phyloP scores from a whole-genome alignment of 495 filamentous ascomycete species.

The Penicillium subrubescens region DNA sequence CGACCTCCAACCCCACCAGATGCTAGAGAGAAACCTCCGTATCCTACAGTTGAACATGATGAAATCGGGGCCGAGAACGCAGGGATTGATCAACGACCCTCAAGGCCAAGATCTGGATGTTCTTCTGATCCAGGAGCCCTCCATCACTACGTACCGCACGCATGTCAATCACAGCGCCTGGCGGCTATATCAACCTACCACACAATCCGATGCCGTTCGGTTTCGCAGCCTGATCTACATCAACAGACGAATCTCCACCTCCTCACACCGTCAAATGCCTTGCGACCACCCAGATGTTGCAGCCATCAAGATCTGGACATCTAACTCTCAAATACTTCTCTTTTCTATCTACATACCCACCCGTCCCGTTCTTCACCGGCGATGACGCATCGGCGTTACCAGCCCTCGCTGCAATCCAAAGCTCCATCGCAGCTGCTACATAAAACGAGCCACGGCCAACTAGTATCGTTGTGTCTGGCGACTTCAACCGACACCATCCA shows the following conservation, averaged over 20 bases:
- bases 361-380: not conserved
- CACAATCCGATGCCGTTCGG: slow-evolving; percentile 6
- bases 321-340: not conserved
- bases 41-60: slow-evolving; percentile 34
- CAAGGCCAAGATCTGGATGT: slow-evolving; percentile 28
- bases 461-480: slow-evolving; percentile 18
- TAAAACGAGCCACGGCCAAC: no score
- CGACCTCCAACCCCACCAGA: not conserved
- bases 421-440: no score
- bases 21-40: slow-evolving; percentile 3
- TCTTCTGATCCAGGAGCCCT: slow-evolving; percentile 31
- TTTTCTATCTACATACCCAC: not conserved
- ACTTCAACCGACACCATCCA: slow-evolving; percentile 32
- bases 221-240: slow-evolving; percentile 31
- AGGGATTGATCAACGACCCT: slow-evolving; percentile 34
- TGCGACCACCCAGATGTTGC: not conserved
- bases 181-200: slow-evolving; percentile 29
- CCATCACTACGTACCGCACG: slow-evolving; percentile 24
- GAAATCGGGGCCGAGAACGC: slow-evolving; percentile 30
- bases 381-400: no score
- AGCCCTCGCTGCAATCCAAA: no score
- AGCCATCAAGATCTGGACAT: not conserved
- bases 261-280: not conserved
- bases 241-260: slow-evolving; percentile 13
- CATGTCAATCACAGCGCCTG: slow-evolving; percentile 35